phyloP scores from a whole-genome alignment of 1,139 yeast genomes.

The Debaryomyces nepalensis region DNA sequence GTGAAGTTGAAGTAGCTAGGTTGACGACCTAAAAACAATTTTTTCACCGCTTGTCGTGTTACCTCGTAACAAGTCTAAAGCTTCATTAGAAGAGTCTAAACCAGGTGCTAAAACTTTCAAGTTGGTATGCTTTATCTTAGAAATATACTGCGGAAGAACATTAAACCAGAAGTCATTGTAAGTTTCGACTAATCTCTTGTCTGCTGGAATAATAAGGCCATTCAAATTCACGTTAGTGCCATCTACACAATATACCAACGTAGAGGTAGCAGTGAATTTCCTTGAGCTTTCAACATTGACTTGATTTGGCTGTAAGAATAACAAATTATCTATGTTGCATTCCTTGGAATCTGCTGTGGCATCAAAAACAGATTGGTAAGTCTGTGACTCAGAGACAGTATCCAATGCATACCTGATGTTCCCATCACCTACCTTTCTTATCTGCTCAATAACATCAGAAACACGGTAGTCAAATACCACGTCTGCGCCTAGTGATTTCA shows the following conservation, averaged over 20 bases:
- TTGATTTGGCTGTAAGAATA: conserved; percentile 26
- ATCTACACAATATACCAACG: conserved; percentile 43
- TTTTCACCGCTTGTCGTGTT: conserved; percentile 33
- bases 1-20: too few relatives aligned
- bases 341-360: conserved; percentile 37
- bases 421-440: conserved; percentile 45
- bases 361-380: conserved; percentile 49
- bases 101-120: conserved; percentile 33
- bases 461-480: conserved; percentile 63
- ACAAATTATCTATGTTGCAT: conserved; percentile 36
- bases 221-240: conserved; percentile 31
- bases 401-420: conserved; percentile 58
- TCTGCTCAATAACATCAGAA: conserved; percentile 53
- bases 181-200: conserved; percentile 24
- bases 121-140: conserved; percentile 25
- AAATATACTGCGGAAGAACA: conserved; percentile 24
- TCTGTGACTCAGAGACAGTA: conserved; percentile 47
- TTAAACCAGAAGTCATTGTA: conserved; percentile 29
- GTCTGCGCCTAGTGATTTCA: conserved; percentile 63
- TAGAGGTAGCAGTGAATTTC: conserved; percentile 28
- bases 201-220: conserved; percentile 20
- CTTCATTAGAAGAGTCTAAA: conserved; percentile 34
- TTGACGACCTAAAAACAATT: conserved; percentile 36
- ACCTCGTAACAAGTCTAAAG: conserved; percentile 29
- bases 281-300: conserved; percentile 22